Evolutionary conservation across 495 filamentous ascomycete species (phyloP).

Genomic region (Cairneyella variabilis): DNA sequence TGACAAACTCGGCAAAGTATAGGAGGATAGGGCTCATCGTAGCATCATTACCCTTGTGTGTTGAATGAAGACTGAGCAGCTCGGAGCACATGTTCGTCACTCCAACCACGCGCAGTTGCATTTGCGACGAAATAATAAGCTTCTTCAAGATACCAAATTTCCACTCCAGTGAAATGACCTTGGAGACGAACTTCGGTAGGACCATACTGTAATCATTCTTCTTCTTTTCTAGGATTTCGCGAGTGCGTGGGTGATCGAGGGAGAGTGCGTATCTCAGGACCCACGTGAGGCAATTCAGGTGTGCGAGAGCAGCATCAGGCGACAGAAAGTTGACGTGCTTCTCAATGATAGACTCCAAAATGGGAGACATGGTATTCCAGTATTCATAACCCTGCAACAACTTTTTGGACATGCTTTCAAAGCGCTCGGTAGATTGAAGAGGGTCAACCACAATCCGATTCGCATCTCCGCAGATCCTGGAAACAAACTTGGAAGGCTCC

Average conservation of each 20-base stretch:
- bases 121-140: constrained; percentile 74
- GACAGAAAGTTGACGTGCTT: constrained; percentile 43
- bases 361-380: constrained; percentile 37
- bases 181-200: constrained; percentile 22
- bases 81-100: constrained; percentile 69
- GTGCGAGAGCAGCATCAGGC: constrained; percentile 37
- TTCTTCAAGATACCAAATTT: constrained; percentile 65
- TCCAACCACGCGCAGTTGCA: constrained; percentile 80
- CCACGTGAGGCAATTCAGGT: constrained; percentile 32
- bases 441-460: constrained; percentile 30
- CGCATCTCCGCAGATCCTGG: no score
- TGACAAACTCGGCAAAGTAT: constrained; percentile 63
- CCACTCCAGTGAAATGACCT: constrained; percentile 61
- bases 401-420: constrained; percentile 19
- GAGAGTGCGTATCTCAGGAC: constrained; percentile 40
- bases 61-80: constrained; percentile 59
- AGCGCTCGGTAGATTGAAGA: constrained; percentile 9
- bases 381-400: constrained; percentile 33
- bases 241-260: constrained; percentile 28
- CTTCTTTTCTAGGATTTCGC: constrained; percentile 31
- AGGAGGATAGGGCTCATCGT: constrained; percentile 50
- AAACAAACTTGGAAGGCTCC: constrained; percentile 31
- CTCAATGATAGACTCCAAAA: constrained; percentile 40
- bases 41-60: constrained; percentile 34
- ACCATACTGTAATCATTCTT: constrained; percentile 14